Evolutionary conservation across 495 filamentous ascomycete species (phyloP).

Genomic region (Sporormia fimetaria): DNA sequence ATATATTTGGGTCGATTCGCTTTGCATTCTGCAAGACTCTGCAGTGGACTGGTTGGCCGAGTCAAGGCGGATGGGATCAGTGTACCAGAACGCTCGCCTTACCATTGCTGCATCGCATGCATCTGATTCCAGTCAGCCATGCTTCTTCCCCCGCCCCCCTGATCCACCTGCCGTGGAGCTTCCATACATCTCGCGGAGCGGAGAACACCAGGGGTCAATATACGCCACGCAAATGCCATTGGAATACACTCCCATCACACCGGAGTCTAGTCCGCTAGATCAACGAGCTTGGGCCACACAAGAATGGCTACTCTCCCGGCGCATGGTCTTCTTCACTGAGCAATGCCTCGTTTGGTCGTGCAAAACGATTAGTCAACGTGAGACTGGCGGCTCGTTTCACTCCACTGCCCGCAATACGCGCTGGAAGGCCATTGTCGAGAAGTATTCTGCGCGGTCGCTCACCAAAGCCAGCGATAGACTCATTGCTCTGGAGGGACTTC

Average conservation of each 20-base stretch:
- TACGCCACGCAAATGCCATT: constrained; percentile 7
- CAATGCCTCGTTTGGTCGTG: constrained; percentile 13
- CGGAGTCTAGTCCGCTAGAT: constrained; percentile 9
- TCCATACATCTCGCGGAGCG: constrained; percentile 2
- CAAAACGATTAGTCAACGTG: constrained; percentile 14
- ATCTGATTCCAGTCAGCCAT: constrained; percentile 12
- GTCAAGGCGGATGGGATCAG: constrained; percentile 10
- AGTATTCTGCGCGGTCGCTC: constrained; percentile 10
- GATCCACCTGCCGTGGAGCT: constrained; percentile 5
- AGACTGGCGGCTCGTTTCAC: constrained; percentile 14
- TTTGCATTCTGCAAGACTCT: constrained; percentile 17
- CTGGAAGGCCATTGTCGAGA: constrained; percentile 17
- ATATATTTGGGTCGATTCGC: constrained; percentile 18
- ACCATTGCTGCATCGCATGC: constrained; percentile 18
- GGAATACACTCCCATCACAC: constrained; percentile 7
- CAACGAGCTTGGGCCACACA: constrained; percentile 11
- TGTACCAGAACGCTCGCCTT: constrained; percentile 14
- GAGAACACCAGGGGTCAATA: constrained; percentile 7
- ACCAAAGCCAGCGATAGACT: constrained; percentile 13
- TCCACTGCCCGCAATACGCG: constrained; percentile 9
- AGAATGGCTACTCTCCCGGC: constrained; percentile 15
- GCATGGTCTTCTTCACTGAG: constrained; percentile 15
- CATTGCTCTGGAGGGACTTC: constrained; percentile 10
- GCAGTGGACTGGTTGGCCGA: constrained; percentile 11
- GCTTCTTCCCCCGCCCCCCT: constrained; percentile 12